phyloP scores from a whole-genome alignment of 306 rosid species.

The Quercus bicolor region DNA sequence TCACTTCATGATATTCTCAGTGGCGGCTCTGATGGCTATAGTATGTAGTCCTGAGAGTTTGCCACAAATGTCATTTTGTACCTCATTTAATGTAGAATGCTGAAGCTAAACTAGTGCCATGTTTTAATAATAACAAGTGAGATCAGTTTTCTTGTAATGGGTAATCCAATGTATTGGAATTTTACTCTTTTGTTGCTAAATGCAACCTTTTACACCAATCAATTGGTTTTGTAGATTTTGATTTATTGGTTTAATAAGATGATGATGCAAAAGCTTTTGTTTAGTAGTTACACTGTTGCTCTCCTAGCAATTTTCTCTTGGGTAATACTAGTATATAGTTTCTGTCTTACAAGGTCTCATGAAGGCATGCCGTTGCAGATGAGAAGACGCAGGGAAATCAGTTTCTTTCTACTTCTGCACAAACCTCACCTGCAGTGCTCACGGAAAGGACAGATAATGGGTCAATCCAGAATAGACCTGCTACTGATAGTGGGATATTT shows the following conservation, averaged over 20 bases:
- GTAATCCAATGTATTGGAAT: slow-evolving; percentile 32
- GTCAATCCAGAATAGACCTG: slow-evolving; percentile 22
- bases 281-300: slow-evolving; percentile 12
- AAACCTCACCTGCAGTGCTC: slow-evolving; percentile 40
- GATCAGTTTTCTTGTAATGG: slow-evolving; percentile 23
- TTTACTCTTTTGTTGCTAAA: slow-evolving; percentile 24
- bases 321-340: slow-evolving; percentile 20
- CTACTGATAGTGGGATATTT: slow-evolving; percentile 28
- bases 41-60: slow-evolving; percentile 79
- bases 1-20: slow-evolving; percentile 83
- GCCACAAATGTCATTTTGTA: slow-evolving; percentile 49
- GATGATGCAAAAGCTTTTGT: slow-evolving; percentile 10
- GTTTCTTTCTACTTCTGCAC: slow-evolving; percentile 24
- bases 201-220: slow-evolving; percentile 21
- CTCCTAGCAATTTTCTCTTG: slow-evolving; percentile 19
- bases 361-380: slow-evolving; percentile 75
- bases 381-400: slow-evolving; percentile 59
- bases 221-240: not conserved
- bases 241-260: slow-evolving; percentile 12
- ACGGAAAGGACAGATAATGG: slow-evolving; percentile 32
- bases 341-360: slow-evolving; percentile 27
- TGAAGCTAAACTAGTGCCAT: slow-evolving; percentile 36
- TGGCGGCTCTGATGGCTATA: slow-evolving; percentile 78
- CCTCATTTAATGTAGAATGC: slow-evolving; percentile 47
- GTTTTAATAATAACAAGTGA: slow-evolving; percentile 29